phyloP scores from a whole-genome alignment of 805 yeast genomes.

The Monosporozyma servazzii region DNA sequence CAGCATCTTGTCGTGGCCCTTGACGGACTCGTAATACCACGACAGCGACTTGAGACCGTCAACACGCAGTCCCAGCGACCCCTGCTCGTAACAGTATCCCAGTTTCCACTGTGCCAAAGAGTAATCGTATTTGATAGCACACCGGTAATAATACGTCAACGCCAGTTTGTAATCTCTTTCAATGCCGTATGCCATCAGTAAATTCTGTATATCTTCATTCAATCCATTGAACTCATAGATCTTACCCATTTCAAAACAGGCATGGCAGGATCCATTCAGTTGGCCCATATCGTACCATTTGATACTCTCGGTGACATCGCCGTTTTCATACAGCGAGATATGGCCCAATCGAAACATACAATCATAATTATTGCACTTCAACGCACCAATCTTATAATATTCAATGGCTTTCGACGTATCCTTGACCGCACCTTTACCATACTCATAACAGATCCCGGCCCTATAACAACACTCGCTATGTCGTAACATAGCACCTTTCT shows the following conservation, averaged over 20 bases:
- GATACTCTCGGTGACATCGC: conserved; percentile 27
- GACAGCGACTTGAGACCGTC: conserved; percentile 54
- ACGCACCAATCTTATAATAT: conserved; percentile 53
- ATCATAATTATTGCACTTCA: conserved; percentile 44
- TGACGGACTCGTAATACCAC: conserved; percentile 66
- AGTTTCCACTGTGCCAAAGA: conserved; percentile 60
- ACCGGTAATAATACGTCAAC: conserved; percentile 43
- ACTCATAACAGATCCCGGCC: conserved; percentile 61
- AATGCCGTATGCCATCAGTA: conserved; percentile 3
- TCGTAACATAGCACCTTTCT: conserved; percentile 47
- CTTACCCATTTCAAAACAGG: conserved; percentile 49
- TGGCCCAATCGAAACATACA: conserved; percentile 66
- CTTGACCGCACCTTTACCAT: conserved; percentile 42
- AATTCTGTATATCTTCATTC: conserved; percentile 13
- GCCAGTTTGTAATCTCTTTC: conserved; percentile 25
- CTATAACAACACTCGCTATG: conserved; percentile 58
- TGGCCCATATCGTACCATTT: conserved; percentile 46
- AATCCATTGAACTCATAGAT: conserved; percentile 41
- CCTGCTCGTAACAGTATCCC: conserved; percentile 68
- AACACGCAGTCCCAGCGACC: conserved; percentile 42
- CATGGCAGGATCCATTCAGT: conserved; percentile 37
- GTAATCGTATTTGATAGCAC: conserved; percentile 49
- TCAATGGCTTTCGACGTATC: conserved; percentile 34
- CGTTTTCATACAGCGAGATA: conserved; percentile 18
- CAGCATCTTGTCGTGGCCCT: conserved; percentile 33